These are phyloP conservation scores for Coemansia sp. DNA, from an alignment of 192 early-diverging fungal species.

Conservation along the genomic window DNA sequence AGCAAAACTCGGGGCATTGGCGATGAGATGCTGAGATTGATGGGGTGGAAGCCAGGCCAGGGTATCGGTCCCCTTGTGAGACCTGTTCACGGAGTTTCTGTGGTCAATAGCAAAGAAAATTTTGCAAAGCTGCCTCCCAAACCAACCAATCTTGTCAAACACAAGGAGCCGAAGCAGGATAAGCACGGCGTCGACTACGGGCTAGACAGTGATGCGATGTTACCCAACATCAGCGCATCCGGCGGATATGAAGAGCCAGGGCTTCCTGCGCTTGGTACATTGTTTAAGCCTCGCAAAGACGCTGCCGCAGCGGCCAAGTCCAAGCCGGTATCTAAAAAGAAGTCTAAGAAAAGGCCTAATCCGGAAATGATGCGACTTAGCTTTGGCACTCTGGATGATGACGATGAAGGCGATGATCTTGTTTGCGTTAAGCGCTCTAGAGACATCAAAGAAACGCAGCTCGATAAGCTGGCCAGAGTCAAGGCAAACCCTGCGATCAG, in stretches of 20 bases:
- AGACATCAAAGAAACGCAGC: background rate
- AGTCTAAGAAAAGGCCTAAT: constrained; percentile 9
- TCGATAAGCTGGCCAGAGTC: background rate
- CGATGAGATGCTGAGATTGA: constrained; percentile 66
- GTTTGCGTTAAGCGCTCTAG: background rate
- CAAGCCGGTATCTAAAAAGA: constrained; percentile 8
- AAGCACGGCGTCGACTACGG: constrained; percentile 38
- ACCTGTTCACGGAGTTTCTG: background rate
- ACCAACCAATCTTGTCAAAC: background rate
- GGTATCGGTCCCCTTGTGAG: constrained; percentile 69
- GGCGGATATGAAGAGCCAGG: background rate
- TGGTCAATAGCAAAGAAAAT: background rate
- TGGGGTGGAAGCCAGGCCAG: constrained; percentile 91
- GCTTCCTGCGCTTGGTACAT: constrained; percentile 18
- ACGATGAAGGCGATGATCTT: constrained; percentile 14
- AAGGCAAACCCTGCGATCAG: background rate
- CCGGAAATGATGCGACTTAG: constrained; percentile 23
- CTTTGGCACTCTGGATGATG: constrained; percentile 27
- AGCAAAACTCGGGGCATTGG: constrained; percentile 33
- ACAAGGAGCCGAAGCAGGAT: background rate
- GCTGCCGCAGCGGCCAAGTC: background rate
- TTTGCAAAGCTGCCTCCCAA: constrained; percentile 7
- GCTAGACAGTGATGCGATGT: constrained; percentile 4
- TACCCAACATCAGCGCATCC: background rate
- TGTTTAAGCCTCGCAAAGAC: constrained; percentile 17